Evolutionary conservation across 2,329 filamentous ascomycete species (phyloP), one percentile per base, ranked within the genome.

Genomic region (Pseudogymnoascus sp.): DNA sequence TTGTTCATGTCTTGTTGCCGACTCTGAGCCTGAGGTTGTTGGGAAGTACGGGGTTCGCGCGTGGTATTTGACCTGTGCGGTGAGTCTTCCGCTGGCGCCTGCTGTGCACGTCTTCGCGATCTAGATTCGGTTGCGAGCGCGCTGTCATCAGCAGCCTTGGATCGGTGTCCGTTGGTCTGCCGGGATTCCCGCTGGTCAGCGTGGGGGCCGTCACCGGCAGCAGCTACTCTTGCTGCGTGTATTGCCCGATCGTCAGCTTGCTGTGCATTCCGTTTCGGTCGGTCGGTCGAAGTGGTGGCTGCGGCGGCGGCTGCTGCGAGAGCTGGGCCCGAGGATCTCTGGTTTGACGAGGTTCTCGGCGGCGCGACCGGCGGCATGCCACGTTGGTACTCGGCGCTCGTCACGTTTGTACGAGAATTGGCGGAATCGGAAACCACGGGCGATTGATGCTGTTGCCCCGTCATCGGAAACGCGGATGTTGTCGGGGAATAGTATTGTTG

Each of bases 281-380:
- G 67, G 48, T 60, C 61, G 4, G 61, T 39, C 51, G 29, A 41
- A 35, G 35, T 39, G 9, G 44, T 63, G 51, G 60, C 51, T 17
- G 68, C 64, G 1, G 65, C 63, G n/a, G 67, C 62, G 68, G 65
- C 77, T 75, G 65, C 77, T 74, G 68, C 64, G 25, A 65, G 62
- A 42, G 68, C 64, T 41, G 66, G 44, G 38, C 68, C 75, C 68
- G 69, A 76, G 71, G 66, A 72, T 73, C 77, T 81, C 66, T 86
- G 84, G 66, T 85, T 88, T 44, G 91, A 94, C 12, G 92, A 95
- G 6, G 90, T 92, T 71, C 92, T 85, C 36, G 90, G 90, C 58
- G 90, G 92, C 62, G 89, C 87, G 68, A 90, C 81, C 25, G 90
- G 88, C 61, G 89, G 85, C 77, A 82, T 85, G 75, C 79, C 83